Evolutionary conservation across 2,329 filamentous ascomycete species (phyloP).

Genomic region (Purpureocillium takamizusanense): DNA sequence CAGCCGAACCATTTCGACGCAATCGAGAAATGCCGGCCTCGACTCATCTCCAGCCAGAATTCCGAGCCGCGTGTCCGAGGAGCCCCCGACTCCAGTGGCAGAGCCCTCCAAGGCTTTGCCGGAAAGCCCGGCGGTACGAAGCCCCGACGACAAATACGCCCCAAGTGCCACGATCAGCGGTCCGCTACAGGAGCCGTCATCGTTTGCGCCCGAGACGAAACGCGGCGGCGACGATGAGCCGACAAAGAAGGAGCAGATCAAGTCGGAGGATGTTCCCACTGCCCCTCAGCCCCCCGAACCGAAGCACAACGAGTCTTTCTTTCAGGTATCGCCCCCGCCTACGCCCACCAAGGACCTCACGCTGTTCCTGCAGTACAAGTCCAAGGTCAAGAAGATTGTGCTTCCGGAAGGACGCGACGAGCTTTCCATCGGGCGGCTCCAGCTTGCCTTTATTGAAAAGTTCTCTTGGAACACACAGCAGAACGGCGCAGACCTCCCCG

Average conservation of each 20-base stretch:
- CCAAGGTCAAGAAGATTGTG: constrained; percentile 93
- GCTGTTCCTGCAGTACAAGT: constrained; percentile 91
- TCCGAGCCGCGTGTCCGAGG: constrained; percentile 55
- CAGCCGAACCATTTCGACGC: constrained; percentile 37
- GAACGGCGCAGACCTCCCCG: constrained; percentile 84
- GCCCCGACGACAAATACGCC: constrained; percentile 56
- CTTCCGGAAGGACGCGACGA: constrained; percentile 76
- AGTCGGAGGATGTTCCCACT: constrained; percentile 10
- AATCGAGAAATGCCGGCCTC: constrained; percentile 26
- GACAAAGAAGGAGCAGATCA: constrained; percentile 11
- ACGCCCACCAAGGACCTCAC: constrained; percentile 76
- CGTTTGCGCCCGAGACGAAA: constrained; percentile 15
- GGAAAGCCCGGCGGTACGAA: constrained; percentile 34
- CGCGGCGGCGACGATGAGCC: constrained; percentile 6
- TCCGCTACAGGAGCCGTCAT: constrained; percentile 38
- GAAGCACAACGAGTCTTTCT: constrained; percentile 38
- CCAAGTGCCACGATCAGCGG: constrained; percentile 51
- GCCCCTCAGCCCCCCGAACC: constrained; percentile 27
- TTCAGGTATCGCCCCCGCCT: constrained; percentile 55
- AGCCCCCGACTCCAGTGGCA: constrained; percentile 24
- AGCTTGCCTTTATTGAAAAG: constrained; percentile 96
- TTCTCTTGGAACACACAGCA: constrained; percentile 98
- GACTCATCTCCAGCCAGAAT: constrained; percentile 57
- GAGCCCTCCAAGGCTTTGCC: constrained; percentile 6
- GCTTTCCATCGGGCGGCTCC: constrained; percentile 76